phyloP scores from a whole-genome alignment of 169 alveolate genomes.

The Eimeria maxima region DNA sequence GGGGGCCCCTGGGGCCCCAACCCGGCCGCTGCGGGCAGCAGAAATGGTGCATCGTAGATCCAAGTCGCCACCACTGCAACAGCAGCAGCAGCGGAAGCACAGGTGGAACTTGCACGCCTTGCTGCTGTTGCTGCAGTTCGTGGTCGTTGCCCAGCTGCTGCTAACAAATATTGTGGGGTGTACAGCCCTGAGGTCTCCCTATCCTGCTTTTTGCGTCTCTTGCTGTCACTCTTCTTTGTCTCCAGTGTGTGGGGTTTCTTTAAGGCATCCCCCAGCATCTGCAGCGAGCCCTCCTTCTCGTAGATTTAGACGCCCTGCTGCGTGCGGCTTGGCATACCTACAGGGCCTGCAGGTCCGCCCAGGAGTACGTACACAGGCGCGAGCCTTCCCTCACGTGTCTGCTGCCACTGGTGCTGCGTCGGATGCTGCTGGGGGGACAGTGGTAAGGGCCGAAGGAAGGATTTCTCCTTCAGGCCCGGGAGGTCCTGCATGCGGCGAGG shows the following conservation, averaged over 20 bases:
- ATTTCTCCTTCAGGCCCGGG: not conserved
- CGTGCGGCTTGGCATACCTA: not conserved
- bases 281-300: not conserved
- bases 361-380: not conserved
- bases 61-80: not conserved
- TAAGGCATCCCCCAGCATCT: not conserved
- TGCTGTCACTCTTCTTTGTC: not conserved
- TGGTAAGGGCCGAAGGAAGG: not conserved
- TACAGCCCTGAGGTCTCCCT: not conserved
- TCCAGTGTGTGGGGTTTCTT: not conserved
- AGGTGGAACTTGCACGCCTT: not conserved
- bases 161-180: not conserved
- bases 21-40: not conserved
- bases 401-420: not conserved
- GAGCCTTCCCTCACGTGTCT: not conserved
- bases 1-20: not conserved
- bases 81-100: not conserved
- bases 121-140: not conserved
- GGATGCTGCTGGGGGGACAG: not conserved
- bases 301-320: not conserved
- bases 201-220: not conserved
- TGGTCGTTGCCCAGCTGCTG: not conserved
- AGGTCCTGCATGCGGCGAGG: not conserved
- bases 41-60: not conserved
- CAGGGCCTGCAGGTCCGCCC: not conserved